Evolutionary conservation across 352 stramenopile species (phyloP).

Genomic region (Globisporangium heterothallicum): DNA sequence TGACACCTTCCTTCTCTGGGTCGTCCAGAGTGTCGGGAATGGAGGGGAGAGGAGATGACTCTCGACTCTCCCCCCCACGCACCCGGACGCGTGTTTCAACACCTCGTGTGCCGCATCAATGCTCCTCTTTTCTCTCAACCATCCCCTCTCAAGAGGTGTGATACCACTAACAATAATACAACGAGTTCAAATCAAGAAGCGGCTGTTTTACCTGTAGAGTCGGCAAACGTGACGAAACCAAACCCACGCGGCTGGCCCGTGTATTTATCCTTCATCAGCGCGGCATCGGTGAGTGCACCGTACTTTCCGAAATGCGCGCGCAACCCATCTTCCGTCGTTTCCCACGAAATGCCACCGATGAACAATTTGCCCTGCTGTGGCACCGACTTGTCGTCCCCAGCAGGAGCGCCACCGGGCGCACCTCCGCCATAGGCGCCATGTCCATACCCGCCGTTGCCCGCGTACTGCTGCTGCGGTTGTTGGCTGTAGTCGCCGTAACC

Average conservation of each 20-base stretch:
- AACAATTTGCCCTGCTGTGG: constrained; percentile 83
- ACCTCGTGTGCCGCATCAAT: background rate
- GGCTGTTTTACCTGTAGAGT: constrained; percentile 62
- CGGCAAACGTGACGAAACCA: constrained; percentile 92
- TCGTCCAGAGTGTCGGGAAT: background rate
- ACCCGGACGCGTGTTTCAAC: background rate
- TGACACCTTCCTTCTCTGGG: background rate
- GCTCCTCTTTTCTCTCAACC: background rate
- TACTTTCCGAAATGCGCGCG: constrained; percentile 88
- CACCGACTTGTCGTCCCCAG: constrained; percentile 7
- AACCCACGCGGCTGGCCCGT: constrained; percentile 89
- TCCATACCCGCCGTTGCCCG: constrained; percentile 8
- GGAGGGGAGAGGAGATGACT: constrained; percentile 12
- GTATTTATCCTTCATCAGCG: constrained; percentile 92
- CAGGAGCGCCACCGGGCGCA: constrained; percentile 1
- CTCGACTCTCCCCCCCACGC: background rate
- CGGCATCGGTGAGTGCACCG: constrained; percentile 78
- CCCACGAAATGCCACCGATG: constrained; percentile 88
- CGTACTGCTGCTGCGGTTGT: constrained; percentile 11
- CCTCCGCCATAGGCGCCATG: constrained; percentile 4
- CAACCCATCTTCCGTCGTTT: constrained; percentile 91
- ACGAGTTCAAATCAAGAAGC: background rate
- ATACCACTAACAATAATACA: background rate
- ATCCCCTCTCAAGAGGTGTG: background rate
- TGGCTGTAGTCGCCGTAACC: constrained; percentile 20